phyloP scores from a whole-genome alignment of 139 green algal genomes.

The Asterochloris erici region DNA sequence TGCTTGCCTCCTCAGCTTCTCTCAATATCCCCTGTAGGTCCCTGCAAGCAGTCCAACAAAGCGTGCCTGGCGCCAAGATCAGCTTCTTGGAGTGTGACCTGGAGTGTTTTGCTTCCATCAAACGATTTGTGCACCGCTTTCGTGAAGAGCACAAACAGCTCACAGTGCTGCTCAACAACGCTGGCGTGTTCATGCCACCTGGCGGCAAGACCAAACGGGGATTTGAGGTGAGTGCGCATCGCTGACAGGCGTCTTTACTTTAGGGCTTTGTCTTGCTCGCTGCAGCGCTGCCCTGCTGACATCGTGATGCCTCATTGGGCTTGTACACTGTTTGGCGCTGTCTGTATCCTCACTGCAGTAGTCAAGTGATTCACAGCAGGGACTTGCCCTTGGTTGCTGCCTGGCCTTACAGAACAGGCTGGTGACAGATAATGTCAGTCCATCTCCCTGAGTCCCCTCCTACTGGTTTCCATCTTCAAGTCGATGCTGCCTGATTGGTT shows the following conservation, averaged over 20 bases:
- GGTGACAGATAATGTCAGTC: too few species aligned
- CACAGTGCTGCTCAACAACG: slow-evolving; percentile 46
- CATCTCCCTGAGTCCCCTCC: too few species aligned
- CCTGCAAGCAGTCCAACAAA: slow-evolving; percentile 17
- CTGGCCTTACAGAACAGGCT: not conserved
- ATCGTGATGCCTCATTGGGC: too few species aligned
- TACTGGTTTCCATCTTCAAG: too few species aligned
- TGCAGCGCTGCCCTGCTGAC: not conserved
- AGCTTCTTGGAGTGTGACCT: not conserved
- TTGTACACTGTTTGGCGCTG: too few species aligned
- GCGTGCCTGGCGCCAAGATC: slow-evolving; percentile 24
- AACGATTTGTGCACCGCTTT: slow-evolving; percentile 32
- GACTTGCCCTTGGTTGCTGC: not conserved
- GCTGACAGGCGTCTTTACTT: too few species aligned
- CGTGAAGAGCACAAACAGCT: slow-evolving; percentile 6
- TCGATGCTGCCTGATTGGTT: too few species aligned
- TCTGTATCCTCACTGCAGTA: too few species aligned
- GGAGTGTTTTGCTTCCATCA: slow-evolving; percentile 15
- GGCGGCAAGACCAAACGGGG: slow-evolving; percentile 12
- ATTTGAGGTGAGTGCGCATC: slow-evolving; percentile 15
- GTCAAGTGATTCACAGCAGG: too few species aligned
- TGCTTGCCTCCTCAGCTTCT: not conserved
- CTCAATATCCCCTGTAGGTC: not conserved
- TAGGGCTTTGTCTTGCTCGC: too few species aligned
- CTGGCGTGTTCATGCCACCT: slow-evolving; percentile 16